These are phyloP conservation scores for Lachnum nothofagi DNA, from an alignment of 2,329 filamentous ascomycete species.

Conservation along the genomic window DNA sequence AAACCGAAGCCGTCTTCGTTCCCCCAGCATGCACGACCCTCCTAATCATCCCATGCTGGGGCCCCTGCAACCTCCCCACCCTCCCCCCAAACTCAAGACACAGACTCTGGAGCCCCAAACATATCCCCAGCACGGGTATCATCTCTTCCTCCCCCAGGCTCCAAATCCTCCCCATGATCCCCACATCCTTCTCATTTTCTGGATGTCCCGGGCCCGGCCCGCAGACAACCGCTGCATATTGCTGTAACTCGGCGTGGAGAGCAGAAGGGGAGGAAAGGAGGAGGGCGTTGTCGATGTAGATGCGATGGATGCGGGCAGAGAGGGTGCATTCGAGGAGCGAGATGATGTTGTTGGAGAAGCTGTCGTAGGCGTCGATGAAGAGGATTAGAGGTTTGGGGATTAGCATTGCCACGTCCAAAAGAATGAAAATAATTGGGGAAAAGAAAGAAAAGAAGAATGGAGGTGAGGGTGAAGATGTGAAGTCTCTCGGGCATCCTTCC, in stretches of 20 bases:
- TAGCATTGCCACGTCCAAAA: conserved; percentile 26
- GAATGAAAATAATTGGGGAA: not conserved
- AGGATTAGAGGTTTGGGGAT: conserved; percentile 50
- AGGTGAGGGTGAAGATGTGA: no score
- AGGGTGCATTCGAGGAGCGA: conserved; percentile 70
- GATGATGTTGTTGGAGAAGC: conserved; percentile 92
- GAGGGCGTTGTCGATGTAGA: conserved; percentile 67
- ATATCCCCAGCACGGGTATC: conserved; percentile 75
- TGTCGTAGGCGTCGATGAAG: conserved; percentile 94
- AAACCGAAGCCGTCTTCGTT: conserved; percentile 19
- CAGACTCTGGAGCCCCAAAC: conserved; percentile 65
- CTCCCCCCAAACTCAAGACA: conserved; percentile 53
- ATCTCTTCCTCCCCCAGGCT: conserved; percentile 49
- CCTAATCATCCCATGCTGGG: conserved; percentile 58
- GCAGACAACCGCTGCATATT: conserved; percentile 80
- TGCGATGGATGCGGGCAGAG: conserved; percentile 60
- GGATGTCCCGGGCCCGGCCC: conserved; percentile 88
- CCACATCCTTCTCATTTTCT: conserved; percentile 66
- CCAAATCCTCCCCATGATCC: conserved; percentile 77
- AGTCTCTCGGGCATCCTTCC: no score
- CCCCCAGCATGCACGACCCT: conserved; percentile 45
- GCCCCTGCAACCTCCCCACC: conserved; percentile 50
- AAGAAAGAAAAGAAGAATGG: not conserved
- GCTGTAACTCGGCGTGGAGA: conserved; percentile 46
- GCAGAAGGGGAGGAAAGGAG: conserved; percentile 42